Base-by-base conservation (phyloP, 2,329 filamentous ascomycete genomes). In the Hypocrella siamensis region DNA sequence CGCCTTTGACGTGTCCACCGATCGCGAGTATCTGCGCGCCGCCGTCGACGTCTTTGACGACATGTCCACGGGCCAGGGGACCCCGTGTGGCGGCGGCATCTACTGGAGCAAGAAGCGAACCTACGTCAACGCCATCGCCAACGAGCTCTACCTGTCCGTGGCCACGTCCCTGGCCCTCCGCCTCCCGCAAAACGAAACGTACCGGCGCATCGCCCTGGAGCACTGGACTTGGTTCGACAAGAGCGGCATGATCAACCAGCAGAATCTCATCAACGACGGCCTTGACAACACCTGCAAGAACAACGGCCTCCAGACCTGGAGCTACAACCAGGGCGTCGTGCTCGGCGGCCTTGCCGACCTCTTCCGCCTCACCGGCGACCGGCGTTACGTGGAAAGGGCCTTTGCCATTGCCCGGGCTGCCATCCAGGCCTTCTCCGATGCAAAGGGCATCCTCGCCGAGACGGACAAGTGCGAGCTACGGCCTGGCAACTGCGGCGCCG, bases 301-400 rank as follows among this genome's bases (percentile, higher is more conserved):
- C 51, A 65, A 72, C 42, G 53, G 54, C 10, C 50, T 57, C 9
- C 58, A 57, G 19, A 63, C 60, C 1, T 71, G 60, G 57, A 61
- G 59, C 0, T 73, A 73, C 51, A 73, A 73, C 50, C 68, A 73
- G 42, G 68, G 69, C 32, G 65, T 70, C 32, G 54, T 74, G 31
- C 59, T 74, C 17, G 63, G 66, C 9, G 69, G 53, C 0, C 58
- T 71, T 1, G 57, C 60, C n/a, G 67, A 72, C 43, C 56, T 73
- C 11, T 53, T 54, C 30, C 47, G 46, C 12, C 61, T 63, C 3
- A 67, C 58, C 2, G 42, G 49, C 0, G 51, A 69, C 39, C n/a
- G 30, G 0, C 38, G 42, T 5, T 61, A 65, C 32, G 43, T 70
- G 12, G 39, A 49, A 4, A 45, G 48, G 3, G 68, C 67, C 3